phyloP scores from a whole-genome alignment of 2,329 filamentous ascomycete species.

The Fusarium chaquense region DNA sequence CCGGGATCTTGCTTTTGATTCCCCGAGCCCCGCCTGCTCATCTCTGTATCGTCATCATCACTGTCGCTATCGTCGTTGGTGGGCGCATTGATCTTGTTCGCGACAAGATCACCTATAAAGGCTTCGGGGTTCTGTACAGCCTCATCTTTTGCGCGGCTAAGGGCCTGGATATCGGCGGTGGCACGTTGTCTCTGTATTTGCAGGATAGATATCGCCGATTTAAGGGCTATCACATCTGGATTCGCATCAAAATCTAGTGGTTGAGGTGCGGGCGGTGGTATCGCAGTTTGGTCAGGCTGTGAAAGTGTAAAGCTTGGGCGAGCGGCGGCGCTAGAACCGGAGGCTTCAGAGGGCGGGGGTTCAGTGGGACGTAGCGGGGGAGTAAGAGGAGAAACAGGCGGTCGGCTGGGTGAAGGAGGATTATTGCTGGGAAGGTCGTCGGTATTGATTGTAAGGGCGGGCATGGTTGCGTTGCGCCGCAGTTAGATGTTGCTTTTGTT shows the following conservation, averaged over 20 bases:
- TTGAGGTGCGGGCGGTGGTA: constrained; percentile 62
- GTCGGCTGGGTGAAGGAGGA: constrained; percentile 60
- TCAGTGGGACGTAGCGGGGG: constrained; percentile 59
- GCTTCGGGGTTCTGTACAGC: constrained; percentile 77
- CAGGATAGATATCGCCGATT: constrained; percentile 85
- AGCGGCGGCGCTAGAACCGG: constrained; percentile 44
- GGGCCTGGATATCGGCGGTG: constrained; percentile 76
- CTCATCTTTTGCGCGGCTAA: constrained; percentile 76
- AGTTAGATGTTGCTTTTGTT: constrained; percentile 14
- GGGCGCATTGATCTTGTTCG: constrained; percentile 66
- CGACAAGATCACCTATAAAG: constrained; percentile 76
- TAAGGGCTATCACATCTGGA: constrained; percentile 87
- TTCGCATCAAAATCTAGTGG: constrained; percentile 74
- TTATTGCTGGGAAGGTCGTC: constrained; percentile 48
- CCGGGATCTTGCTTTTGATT: constrained; percentile 48
- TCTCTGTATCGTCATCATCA: constrained; percentile 49
- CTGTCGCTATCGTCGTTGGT: constrained; percentile 48
- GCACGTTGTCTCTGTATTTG: constrained; percentile 88
- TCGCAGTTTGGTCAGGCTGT: constrained; percentile 56
- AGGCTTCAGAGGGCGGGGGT: constrained; percentile 42
- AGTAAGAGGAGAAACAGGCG: constrained; percentile 68
- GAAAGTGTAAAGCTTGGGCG: constrained; percentile 60
- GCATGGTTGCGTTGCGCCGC: constrained; percentile 43
- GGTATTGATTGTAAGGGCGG: constrained; percentile 51
- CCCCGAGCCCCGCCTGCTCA: constrained; percentile 46